Conservation (phyloP, 768 basidiomycete genomes). For the Calocera cornea region DNA sequence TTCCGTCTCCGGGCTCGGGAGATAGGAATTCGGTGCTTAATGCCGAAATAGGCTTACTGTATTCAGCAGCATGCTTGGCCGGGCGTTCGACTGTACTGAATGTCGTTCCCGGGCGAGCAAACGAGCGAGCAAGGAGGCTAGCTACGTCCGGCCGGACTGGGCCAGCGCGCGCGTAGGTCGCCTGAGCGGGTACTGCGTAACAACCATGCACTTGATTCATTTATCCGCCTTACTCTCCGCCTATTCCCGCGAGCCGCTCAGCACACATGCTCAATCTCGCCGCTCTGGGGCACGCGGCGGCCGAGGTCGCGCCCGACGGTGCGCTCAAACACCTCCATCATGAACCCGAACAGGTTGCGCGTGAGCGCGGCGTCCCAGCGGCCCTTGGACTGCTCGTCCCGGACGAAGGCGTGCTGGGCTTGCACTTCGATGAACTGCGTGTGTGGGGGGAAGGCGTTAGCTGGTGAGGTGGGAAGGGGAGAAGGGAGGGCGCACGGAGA, state of each 20-base stretch:
- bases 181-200: too few relatives aligned
- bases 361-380: conserved; percentile 93
- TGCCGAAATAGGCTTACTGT: too few relatives aligned
- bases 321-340: conserved; percentile 90
- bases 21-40: too few relatives aligned
- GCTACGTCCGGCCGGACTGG: too few relatives aligned
- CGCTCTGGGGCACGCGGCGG: conserved; percentile 35
- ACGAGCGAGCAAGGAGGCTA: too few relatives aligned
- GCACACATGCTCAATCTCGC: conserved; percentile 67
- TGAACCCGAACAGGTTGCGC: conserved; percentile 59
- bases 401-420: conserved; percentile 92
- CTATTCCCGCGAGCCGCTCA: conserved; percentile 22
- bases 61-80: too few relatives aligned
- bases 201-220: too few relatives aligned
- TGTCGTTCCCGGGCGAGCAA: too few relatives aligned
- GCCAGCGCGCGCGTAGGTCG: too few relatives aligned
- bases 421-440: conserved; percentile 83
- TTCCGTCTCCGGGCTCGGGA: too few relatives aligned
- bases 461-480: background rate
- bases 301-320: conserved; percentile 79
- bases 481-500: conserved; percentile 41
- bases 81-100: too few relatives aligned
- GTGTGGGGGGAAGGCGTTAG: conserved; percentile 8
- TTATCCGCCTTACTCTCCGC: too few relatives aligned
- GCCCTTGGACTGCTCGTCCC: conserved; percentile 83